Conservation (phyloP, 1,284 basidiomycete genomes). For the Inonotus obliquus region DNA sequence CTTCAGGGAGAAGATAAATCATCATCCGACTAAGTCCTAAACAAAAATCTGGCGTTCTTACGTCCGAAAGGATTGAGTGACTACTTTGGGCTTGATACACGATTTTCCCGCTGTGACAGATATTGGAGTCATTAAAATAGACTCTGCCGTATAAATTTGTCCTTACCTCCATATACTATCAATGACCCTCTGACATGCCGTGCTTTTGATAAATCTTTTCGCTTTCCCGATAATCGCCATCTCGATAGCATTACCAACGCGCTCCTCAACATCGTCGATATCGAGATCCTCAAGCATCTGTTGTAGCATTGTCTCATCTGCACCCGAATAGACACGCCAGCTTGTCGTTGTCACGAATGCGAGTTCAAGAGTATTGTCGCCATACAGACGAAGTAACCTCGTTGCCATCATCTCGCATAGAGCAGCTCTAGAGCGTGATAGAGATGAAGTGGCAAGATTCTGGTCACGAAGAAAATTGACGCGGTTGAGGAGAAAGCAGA, state of each 20-base stretch:
- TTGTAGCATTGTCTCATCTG: slow-evolving; percentile 57
- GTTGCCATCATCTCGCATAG: slow-evolving; percentile 90
- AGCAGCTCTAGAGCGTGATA: slow-evolving; percentile 73
- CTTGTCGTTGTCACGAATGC: slow-evolving; percentile 79
- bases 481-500: slow-evolving; percentile 86
- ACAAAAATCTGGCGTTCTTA: slow-evolving; percentile 32
- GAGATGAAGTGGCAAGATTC: slow-evolving; percentile 55
- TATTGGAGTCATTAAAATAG: slow-evolving; percentile 3
- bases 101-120: slow-evolving; percentile 63
- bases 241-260: slow-evolving; percentile 86
- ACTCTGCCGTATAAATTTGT: neutral
- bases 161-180: slow-evolving; percentile 71
- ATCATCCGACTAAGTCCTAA: neutral
- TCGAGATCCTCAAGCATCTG: slow-evolving; percentile 69
- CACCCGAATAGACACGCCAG: slow-evolving; percentile 85
- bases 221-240: slow-evolving; percentile 84
- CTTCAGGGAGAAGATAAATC: slow-evolving; percentile 34
- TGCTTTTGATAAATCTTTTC: slow-evolving; percentile 83
- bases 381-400: slow-evolving; percentile 74
- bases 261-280: slow-evolving; percentile 64
- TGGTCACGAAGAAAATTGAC: slow-evolving; percentile 80
- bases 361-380: slow-evolving; percentile 71
- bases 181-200: slow-evolving; percentile 85
- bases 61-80: slow-evolving; percentile 84
- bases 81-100: slow-evolving; percentile 86